A percentile compares a stretch with the other conserved stretches of the same genome.
Conservation (phyloP, 441 rosid species). For the Aleurites moluccanus region DNA sequence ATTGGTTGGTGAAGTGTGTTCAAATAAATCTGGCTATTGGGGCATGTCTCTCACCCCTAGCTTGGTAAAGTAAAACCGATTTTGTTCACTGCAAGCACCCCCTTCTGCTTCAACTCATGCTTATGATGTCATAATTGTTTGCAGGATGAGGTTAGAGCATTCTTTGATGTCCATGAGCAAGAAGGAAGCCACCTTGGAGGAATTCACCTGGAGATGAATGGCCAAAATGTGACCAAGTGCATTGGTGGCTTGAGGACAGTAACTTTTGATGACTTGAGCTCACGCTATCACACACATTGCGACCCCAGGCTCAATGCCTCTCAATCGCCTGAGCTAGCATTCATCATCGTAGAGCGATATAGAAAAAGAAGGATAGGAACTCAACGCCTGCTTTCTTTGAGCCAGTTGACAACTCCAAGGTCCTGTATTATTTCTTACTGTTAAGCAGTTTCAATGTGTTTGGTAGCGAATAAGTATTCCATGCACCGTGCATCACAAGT, state of each 20-base stretch:
- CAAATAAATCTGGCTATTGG: neutral
- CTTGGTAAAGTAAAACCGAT: neutral
- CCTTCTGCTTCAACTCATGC: neutral
- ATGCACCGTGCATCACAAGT: neutral
- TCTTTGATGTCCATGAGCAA: conserved; percentile 97
- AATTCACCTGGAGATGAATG: conserved; percentile 91
- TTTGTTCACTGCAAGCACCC: neutral
- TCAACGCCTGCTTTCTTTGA: conserved; percentile 34
- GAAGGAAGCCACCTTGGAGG: conserved; percentile 97
- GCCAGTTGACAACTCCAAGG: conserved; percentile 20
- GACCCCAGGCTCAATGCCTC: conserved; percentile 95
- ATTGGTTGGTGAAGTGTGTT: neutral
- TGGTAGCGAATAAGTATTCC: conserved; percentile 24
- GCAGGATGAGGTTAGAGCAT: conserved; percentile 97
- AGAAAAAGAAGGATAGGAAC: conserved; percentile 71
- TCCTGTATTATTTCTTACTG: neutral
- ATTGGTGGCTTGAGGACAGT: conserved; percentile 91
- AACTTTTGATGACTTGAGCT: conserved; percentile 88
- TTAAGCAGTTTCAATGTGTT: conserved; percentile 15
- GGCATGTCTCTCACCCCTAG: neutral
- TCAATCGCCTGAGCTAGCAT: conserved; percentile 89
- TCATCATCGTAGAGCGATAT: conserved; percentile 91
- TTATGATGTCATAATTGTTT: neutral
- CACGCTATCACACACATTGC: conserved; percentile 93
- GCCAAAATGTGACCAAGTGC: conserved; percentile 96